Base-by-base conservation (phyloP, 2,329 filamentous ascomycete genomes). In the Beauveria pseudobassiana region DNA sequence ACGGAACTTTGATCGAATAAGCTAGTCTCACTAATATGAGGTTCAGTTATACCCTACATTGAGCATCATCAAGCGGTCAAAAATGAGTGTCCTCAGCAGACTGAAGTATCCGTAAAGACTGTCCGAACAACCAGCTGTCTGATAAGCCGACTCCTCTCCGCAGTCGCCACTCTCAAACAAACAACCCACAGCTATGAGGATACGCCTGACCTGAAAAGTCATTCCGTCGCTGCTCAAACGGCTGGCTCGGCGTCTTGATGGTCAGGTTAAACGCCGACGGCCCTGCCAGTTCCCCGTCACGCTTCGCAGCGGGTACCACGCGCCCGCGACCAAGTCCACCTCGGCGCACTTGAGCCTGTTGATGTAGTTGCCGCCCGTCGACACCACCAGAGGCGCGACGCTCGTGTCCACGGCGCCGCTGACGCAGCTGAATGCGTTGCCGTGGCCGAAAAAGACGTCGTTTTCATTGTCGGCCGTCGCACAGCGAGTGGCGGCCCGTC, bases 401-500 rank as follows among this genome's bases (percentile, higher is more conserved):
- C 58, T 30, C 26, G 59, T 38, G 26, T 53, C 59, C 9, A 59
- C 42, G 26, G 40, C 28, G 22, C 65, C 66, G 18, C 56, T 54
- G 0, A 50, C 22, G 34, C 66, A 69, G 53, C 53, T 59, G 2
- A 68, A 69, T 1, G 67, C 67, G 2, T 62, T 66, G 16, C 65
- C 66, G 18, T 65, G 62, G 0, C 65, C 65, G 18, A 67, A 66
- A 58, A 67, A 69, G 0, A 69, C 56, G 40, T 66, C 66, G 46
- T 68, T 65, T 38, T 66, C 65, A 43, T 67, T 67, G 16, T 69
- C 67, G 1, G 67, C 62, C 40, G 64, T 66, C 10, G 61, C 67
- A 69, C 22, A 70, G 59, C 7, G 64, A 60, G 46, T 68, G 62
- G n/a, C 46, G 42, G 34, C 65, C 64, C 2, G 65, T 67, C 24